These are phyloP conservation scores for Juglanconis juglandina DNA, from an alignment of 2,329 filamentous ascomycete species.

Conservation along the genomic window DNA sequence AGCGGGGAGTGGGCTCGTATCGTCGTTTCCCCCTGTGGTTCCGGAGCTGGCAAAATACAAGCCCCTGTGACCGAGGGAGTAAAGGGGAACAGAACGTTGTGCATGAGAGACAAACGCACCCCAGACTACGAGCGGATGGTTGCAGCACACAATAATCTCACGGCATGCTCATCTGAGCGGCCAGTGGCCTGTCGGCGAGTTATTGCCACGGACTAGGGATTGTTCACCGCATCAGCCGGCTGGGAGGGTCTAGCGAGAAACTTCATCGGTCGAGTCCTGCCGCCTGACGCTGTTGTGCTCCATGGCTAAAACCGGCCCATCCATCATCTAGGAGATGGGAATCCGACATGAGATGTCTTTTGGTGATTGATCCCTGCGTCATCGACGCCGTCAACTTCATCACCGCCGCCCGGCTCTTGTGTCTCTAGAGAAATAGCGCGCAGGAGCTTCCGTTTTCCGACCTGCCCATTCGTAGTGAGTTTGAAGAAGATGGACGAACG, in stretches of 20 bases:
- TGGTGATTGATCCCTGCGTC: neutral
- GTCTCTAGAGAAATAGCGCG: neutral
- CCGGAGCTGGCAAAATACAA: slow-evolving; percentile 9
- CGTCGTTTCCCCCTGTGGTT: neutral
- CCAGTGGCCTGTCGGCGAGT: neutral
- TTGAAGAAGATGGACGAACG: neutral
- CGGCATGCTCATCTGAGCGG: neutral
- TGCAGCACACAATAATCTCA: slow-evolving; percentile 3
- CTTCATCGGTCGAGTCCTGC: slow-evolving; percentile 2
- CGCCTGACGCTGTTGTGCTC: slow-evolving; percentile 4
- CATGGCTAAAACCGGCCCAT: neutral
- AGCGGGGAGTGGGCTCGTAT: neutral
- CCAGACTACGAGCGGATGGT: slow-evolving; percentile 1
- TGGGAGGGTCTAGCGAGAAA: neutral
- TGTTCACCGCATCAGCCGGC: slow-evolving; percentile 3
- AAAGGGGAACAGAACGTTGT: neutral
- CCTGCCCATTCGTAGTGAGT: neutral
- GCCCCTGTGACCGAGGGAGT: neutral
- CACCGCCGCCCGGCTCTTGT: slow-evolving; percentile 2
- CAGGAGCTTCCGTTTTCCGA: neutral
- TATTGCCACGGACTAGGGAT: neutral
- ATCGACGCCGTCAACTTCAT: neutral
- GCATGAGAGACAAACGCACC: neutral
- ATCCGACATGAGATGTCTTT: neutral
- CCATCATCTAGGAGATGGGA: neutral